Evolutionary conservation across 2,329 filamentous ascomycete species (phyloP).

Genomic region (Rutstroemia sp.): DNA sequence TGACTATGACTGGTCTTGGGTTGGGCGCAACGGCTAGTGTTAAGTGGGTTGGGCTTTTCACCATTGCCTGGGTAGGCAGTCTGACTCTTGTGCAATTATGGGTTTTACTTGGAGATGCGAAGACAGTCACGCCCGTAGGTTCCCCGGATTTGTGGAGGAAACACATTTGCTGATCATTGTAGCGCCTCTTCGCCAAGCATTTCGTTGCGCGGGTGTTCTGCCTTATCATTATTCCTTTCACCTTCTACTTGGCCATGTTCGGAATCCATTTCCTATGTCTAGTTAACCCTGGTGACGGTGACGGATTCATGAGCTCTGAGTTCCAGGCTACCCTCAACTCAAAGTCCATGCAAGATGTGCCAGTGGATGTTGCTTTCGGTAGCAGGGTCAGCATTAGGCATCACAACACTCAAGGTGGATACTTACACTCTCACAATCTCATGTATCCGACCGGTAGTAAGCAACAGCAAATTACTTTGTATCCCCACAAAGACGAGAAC

Average conservation of each 20-base stretch:
- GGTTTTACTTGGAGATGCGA: slow-evolving; percentile 85
- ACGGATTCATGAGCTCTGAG: slow-evolving; percentile 99
- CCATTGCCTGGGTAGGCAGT: slow-evolving; percentile 93
- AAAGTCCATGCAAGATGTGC: slow-evolving; percentile 92
- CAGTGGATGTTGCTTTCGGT: slow-evolving; percentile 84
- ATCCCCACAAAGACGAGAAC: slow-evolving; percentile 98
- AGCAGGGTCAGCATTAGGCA: slow-evolving; percentile 83
- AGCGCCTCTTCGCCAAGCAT: slow-evolving; percentile 86
- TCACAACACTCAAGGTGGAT: slow-evolving; percentile 95
- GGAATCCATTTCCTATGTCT: slow-evolving; percentile 93
- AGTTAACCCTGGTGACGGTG: slow-evolving; percentile 89
- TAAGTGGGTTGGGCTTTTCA: slow-evolving; percentile 99
- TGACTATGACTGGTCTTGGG: slow-evolving; percentile 75
- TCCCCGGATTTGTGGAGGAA: not conserved
- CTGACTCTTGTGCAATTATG: slow-evolving; percentile 90
- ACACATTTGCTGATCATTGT: slow-evolving; percentile 21
- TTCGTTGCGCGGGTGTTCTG: slow-evolving; percentile 87
- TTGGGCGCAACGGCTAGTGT: slow-evolving; percentile 89
- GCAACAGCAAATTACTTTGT: slow-evolving; percentile 97
- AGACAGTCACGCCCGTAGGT: slow-evolving; percentile 70
- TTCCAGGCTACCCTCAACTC: slow-evolving; percentile 97
- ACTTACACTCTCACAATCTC: slow-evolving; percentile 90
- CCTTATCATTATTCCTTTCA: slow-evolving; percentile 78
- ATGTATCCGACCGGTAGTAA: slow-evolving; percentile 98
- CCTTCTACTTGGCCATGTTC: slow-evolving; percentile 96